A percentile compares a stretch with the other conserved stretches of the same genome.
Evolutionary conservation across 345 rosid species (phyloP).

Genomic region (Linum trigynum): DNA sequence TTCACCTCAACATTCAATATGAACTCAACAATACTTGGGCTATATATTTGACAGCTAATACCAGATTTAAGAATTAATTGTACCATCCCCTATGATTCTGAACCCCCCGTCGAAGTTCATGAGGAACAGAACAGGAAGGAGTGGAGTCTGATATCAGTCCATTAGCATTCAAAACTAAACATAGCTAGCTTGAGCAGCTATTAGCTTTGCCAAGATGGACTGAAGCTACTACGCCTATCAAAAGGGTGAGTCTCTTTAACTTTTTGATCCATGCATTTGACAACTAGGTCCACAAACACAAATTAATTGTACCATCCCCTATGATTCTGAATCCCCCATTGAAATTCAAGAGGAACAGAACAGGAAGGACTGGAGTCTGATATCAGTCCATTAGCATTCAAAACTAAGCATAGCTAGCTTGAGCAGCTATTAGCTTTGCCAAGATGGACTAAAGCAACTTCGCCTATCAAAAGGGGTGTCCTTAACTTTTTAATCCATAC

Average conservation of each 20-base stretch:
- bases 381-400: conserved; percentile 47
- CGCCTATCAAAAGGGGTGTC: not conserved
- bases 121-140: conserved; percentile 14
- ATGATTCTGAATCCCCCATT: conserved; percentile 18
- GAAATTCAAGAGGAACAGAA: conserved; percentile 11
- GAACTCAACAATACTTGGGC: not conserved
- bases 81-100: conserved; percentile 20
- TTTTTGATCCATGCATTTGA: not conserved
- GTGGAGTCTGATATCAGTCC: conserved; percentile 29
- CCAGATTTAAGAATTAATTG: not conserved
- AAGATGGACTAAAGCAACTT: conserved; percentile 38
- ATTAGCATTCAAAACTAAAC: conserved; percentile 41
- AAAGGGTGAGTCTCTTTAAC: no score
- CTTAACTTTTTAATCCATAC: no score
- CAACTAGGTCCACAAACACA: not conserved
- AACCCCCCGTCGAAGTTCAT: conserved; percentile 3
- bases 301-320: conserved; percentile 11
- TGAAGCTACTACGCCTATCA: not conserved
- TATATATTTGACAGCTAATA: not conserved
- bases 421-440: conserved; percentile 42
- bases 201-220: conserved; percentile 50
- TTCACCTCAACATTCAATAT: not conserved
- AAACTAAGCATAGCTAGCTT: conserved; percentile 26
- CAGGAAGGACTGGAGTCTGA: conserved; percentile 9
- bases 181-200: conserved; percentile 20